These are phyloP conservation scores for Apiotrichum montevideense DNA, from an alignment of 1,284 basidiomycete genomes.

Conservation along the genomic window DNA sequence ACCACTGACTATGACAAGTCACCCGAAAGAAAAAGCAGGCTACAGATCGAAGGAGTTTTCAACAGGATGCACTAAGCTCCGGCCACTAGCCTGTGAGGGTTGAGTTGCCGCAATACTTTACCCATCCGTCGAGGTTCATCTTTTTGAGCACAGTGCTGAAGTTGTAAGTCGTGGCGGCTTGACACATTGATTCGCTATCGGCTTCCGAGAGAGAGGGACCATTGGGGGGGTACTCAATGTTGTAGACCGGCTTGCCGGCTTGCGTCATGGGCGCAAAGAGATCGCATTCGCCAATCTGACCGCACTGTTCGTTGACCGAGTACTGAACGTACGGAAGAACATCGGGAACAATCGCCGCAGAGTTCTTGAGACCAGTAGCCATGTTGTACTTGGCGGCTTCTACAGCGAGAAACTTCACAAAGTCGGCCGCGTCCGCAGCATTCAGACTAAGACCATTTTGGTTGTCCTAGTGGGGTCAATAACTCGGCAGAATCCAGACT, in stretches of 20 bases:
- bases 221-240: conserved; percentile 7
- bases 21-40: too few relatives aligned
- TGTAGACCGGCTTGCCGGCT: conserved; percentile 28
- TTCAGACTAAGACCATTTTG: conserved; percentile 8
- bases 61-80: too few relatives aligned
- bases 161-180: too few relatives aligned
- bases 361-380: conserved; percentile 35
- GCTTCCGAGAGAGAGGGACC: too few relatives aligned
- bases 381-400: conserved; percentile 19
- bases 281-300: conserved; percentile 23
- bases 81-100: too few relatives aligned
- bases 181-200: too few relatives aligned
- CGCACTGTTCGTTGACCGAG: conserved; percentile 13
- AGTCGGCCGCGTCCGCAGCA: conserved; percentile 27
- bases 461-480: conserved; percentile 4
- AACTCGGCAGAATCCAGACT: too few relatives aligned
- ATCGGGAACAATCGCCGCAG: conserved; percentile 12
- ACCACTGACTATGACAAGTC: too few relatives aligned
- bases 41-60: too few relatives aligned
- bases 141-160: too few relatives aligned
- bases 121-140: too few relatives aligned
- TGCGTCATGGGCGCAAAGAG: conserved; percentile 22
- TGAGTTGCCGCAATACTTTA: too few relatives aligned
- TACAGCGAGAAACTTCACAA: conserved; percentile 30
- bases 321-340: conserved; percentile 1